Conservation (phyloP, 2,329 filamentous ascomycete species). For the Sporothrix sp. region DNA sequence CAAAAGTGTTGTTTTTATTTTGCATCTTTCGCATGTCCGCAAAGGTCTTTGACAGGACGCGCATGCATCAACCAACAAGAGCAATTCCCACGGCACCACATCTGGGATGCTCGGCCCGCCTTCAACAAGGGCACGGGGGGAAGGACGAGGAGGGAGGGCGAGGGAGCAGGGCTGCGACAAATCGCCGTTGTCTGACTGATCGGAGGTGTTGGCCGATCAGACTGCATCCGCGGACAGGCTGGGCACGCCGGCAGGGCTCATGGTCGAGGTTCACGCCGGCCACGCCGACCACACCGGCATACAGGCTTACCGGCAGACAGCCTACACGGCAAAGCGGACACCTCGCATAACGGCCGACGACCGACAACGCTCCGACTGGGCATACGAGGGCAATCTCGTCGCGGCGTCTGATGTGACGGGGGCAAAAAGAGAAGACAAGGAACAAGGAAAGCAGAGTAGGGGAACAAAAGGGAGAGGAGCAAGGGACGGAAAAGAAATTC, state of each 20-base stretch:
- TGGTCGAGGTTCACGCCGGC: too few species aligned
- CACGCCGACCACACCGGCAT: too few species aligned
- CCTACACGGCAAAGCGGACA: too few species aligned
- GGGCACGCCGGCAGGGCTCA: too few species aligned
- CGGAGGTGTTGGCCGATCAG: slow-evolving; percentile 1
- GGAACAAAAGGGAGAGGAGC: neutral
- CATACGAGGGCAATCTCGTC: too few species aligned
- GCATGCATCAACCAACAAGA: neutral
- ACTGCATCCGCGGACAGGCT: too few species aligned
- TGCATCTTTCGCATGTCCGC: neutral
- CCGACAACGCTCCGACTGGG: too few species aligned
- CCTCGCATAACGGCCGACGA: too few species aligned
- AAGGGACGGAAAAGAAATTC: neutral
- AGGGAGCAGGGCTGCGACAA: neutral
- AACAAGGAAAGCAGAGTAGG: neutral
- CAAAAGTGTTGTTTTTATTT: slow-evolving; percentile 6
- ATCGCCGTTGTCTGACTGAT: neutral
- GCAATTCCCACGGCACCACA: neutral
- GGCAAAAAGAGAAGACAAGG: neutral
- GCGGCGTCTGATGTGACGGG: too few species aligned
- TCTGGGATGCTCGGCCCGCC: neutral
- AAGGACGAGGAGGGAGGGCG: neutral
- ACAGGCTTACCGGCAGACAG: too few species aligned
- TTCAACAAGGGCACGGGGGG: slow-evolving; percentile 7
- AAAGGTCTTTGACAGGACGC: neutral